Percentiles rank a stretch among this genome's conserved stretches.
These are phyloP conservation scores for Straminergon stramineum DNA, from an alignment of 225 moss, liverwort and hornwort genomes.

Conservation along the genomic window DNA sequence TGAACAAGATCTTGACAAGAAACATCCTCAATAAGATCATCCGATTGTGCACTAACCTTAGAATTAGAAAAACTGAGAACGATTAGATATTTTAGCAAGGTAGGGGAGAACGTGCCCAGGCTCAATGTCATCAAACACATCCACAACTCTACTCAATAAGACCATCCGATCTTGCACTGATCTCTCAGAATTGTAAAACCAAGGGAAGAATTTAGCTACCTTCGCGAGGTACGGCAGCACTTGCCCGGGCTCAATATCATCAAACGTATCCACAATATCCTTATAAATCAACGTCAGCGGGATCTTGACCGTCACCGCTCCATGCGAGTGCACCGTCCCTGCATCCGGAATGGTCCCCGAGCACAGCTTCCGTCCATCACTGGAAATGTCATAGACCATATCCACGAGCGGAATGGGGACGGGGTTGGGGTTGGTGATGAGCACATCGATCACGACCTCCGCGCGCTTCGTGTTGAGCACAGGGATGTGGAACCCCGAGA, in stretches of 20 bases:
- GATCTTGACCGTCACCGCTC: constrained; percentile 68
- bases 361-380: constrained; percentile 52
- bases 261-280: constrained; percentile 68
- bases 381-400: constrained; percentile 64
- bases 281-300: constrained; percentile 65
- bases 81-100: constrained; percentile 7
- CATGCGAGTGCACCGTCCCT: constrained; percentile 64
- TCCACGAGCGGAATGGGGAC: constrained; percentile 82
- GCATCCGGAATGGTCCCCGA: constrained; percentile 78
- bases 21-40: too few relatives aligned
- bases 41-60: not conserved
- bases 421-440: constrained; percentile 78
- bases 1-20: constrained; percentile 50
- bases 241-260: constrained; percentile 74
- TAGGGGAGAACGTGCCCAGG: constrained; percentile 59
- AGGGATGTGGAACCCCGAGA: constrained; percentile 42
- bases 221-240: constrained; percentile 58
- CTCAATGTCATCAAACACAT: constrained; percentile 57
- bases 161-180: not conserved
- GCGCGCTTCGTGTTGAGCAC: constrained; percentile 55
- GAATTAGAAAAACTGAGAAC: too few relatives aligned
- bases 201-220: not conserved
- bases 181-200: not conserved
- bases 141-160: not conserved
- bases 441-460: constrained; percentile 58